Evolutionary conservation across 139 green algal genomes (phyloP).

Genomic region (Mychonastes homosphaera): DNA sequence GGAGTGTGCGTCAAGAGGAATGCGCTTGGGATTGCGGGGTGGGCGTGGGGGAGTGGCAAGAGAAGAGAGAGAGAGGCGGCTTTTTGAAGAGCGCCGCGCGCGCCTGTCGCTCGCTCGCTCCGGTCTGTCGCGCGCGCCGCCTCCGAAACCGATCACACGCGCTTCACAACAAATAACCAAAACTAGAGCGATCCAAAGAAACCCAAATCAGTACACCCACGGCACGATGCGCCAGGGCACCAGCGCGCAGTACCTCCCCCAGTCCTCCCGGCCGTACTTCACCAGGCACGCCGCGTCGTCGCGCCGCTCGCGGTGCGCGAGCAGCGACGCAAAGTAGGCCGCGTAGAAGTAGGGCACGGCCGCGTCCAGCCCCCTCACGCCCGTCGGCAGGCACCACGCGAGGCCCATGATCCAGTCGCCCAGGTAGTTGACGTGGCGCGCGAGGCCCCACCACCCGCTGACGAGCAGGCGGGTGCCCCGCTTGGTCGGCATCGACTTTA

Average conservation of each 20-base stretch:
- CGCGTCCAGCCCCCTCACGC: conserved; percentile 45
- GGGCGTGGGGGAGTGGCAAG: no score
- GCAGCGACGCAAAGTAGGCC: conserved; percentile 83
- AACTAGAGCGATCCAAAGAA: no score
- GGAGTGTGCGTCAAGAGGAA: no score
- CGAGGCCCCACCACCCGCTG: conserved; percentile 82
- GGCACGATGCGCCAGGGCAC: conserved; percentile 86
- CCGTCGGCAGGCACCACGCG: conserved; percentile 67
- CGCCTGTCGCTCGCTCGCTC: no score
- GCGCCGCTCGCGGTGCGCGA: conserved; percentile 72
- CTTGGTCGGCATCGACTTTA: conserved; percentile 72
- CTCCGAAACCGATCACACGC: no score
- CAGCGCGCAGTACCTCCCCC: conserved; percentile 84
- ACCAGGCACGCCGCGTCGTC: conserved; percentile 75
- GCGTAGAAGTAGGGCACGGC: conserved; percentile 93
- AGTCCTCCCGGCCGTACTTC: conserved; percentile 96
- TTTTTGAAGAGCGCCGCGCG: no score
- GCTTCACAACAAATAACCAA: no score
- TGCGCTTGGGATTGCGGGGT: no score
- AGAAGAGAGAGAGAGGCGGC: no score
- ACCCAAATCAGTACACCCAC: conserved; percentile 85
- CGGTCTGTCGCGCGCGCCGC: no score
- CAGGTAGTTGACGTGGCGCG: conserved; percentile 89
- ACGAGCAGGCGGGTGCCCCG: conserved; percentile 74
- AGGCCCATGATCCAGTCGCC: conserved; percentile 85